A percentile compares a stretch with the other conserved stretches of the same genome.
Evolutionary conservation across 805 yeast species (phyloP).

Genomic region (Wickerhamomyces rabaulensis): DNA sequence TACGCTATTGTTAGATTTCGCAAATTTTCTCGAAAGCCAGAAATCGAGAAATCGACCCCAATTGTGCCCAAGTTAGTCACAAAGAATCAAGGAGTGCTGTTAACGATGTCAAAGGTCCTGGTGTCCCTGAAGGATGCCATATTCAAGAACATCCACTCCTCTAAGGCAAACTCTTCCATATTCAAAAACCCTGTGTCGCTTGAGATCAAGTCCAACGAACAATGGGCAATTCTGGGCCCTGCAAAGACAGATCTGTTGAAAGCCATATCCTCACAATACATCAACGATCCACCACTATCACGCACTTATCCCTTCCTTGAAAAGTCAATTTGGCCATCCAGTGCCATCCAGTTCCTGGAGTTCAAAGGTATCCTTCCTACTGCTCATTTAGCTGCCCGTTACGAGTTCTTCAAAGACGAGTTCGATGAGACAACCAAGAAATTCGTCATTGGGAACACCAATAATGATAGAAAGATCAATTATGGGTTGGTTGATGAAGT

Average conservation of each 20-base stretch:
- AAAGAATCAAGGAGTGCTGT: too few species aligned
- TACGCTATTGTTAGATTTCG: too few species aligned
- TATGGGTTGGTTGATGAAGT: constrained; percentile 34
- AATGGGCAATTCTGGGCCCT: constrained; percentile 55
- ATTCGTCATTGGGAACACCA: constrained; percentile 49
- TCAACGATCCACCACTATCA: constrained; percentile 46
- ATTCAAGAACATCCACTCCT: constrained; percentile 10
- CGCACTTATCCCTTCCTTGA: constrained; percentile 51
- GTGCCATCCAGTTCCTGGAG: constrained; percentile 37
- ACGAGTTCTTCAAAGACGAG: constrained; percentile 81
- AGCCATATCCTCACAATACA: constrained; percentile 49
- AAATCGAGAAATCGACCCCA: too few species aligned
- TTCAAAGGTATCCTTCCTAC: constrained; percentile 45
- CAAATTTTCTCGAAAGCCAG: too few species aligned
- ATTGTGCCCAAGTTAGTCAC: too few species aligned
- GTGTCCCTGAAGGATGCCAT: constrained; percentile 17
- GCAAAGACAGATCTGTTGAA: constrained; percentile 49
- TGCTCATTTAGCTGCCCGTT: constrained; percentile 83
- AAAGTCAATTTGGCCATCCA: constrained; percentile 38
- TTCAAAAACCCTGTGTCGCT: constrained; percentile 39
- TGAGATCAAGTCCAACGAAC: constrained; percentile 31
- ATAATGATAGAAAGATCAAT: constrained; percentile 27
- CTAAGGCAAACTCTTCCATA: constrained; percentile 12
- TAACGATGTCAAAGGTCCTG: constrained; percentile 9
- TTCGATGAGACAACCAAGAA: constrained; percentile 67